phyloP scores from a whole-genome alignment of 2,329 filamentous ascomycete genomes.

The Teratosphaeria pseudoeucalypti region DNA sequence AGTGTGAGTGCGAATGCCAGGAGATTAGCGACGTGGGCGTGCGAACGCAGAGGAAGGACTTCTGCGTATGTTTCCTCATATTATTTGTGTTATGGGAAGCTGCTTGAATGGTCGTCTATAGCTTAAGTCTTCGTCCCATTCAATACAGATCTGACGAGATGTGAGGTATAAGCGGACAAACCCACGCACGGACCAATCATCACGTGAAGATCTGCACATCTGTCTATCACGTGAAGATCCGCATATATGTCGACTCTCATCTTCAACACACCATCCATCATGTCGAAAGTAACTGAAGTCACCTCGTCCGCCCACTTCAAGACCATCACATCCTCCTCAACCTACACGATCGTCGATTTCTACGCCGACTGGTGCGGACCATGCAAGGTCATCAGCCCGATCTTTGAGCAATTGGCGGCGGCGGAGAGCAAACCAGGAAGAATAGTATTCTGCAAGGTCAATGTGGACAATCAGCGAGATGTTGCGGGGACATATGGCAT shows the following conservation, averaged over 20 bases:
- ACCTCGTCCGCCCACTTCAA: slow-evolving; percentile 24
- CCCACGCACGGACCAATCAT: not conserved
- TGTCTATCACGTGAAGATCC: not conserved
- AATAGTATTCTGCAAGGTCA: slow-evolving; percentile 44
- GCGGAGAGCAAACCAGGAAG: slow-evolving; percentile 37
- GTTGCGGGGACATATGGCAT: slow-evolving; percentile 42
- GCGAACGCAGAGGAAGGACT: too few species aligned
- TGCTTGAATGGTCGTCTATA: too few species aligned
- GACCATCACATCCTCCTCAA: slow-evolving; percentile 20
- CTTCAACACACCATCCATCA: not conserved
- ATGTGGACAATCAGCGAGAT: slow-evolving; percentile 43
- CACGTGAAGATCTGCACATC: not conserved
- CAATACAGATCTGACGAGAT: too few species aligned
- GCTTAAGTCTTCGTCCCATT: too few species aligned
- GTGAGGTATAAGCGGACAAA: too few species aligned
- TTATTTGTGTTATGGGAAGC: too few species aligned
- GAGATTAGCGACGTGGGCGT: too few species aligned
- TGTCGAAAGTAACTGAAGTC: slow-evolving; percentile 5
- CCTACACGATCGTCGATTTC: slow-evolving; percentile 26
- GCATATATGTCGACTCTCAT: not conserved
- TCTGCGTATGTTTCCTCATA: too few species aligned
- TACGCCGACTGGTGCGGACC: slow-evolving; percentile 44
- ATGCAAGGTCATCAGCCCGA: slow-evolving; percentile 44
- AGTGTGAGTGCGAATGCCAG: too few species aligned
- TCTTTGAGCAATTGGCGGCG: slow-evolving; percentile 42